Percentiles rank a stretch among this genome's conserved stretches.
These are phyloP conservation scores for Hypoxylon sp. DNA, from an alignment of 2,329 filamentous ascomycete species.

Conservation along the genomic window DNA sequence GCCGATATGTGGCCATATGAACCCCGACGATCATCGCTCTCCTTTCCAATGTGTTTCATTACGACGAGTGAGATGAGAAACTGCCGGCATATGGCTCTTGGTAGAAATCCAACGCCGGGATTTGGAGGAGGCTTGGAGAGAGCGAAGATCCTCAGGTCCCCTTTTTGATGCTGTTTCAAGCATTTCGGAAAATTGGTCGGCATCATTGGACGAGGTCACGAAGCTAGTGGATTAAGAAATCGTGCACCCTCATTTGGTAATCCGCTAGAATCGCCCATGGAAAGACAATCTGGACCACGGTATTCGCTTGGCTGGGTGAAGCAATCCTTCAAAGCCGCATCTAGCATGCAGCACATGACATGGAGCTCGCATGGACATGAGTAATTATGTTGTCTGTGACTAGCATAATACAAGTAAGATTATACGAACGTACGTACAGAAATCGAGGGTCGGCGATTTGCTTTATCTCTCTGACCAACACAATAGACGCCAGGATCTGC, in stretches of 20 bases:
- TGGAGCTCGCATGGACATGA: constrained; percentile 12
- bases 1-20: constrained; percentile 43
- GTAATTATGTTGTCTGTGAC: constrained; percentile 5
- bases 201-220: constrained; percentile 17
- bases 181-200: constrained; percentile 7
- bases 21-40: constrained; percentile 35
- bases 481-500: constrained; percentile 6
- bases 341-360: constrained; percentile 37
- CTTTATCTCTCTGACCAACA: neutral
- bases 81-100: constrained; percentile 38
- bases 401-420: constrained; percentile 10
- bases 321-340: constrained; percentile 39
- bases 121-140: constrained; percentile 10
- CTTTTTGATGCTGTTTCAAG: constrained; percentile 7
- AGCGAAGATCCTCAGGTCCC: neutral
- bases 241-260: constrained; percentile 24
- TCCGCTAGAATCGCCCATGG: constrained; percentile 28
- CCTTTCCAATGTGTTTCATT: constrained; percentile 32
- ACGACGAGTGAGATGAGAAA: constrained; percentile 30
- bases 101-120: constrained; percentile 12
- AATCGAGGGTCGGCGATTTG: neutral
- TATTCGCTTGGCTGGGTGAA: constrained; percentile 26
- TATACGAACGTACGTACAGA: constrained; percentile 13
- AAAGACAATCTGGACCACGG: constrained; percentile 28
- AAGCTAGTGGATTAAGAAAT: constrained; percentile 9